Evolutionary conservation across 2,329 filamentous ascomycete genomes (phyloP).

Genomic region (Claviceps sp.): DNA sequence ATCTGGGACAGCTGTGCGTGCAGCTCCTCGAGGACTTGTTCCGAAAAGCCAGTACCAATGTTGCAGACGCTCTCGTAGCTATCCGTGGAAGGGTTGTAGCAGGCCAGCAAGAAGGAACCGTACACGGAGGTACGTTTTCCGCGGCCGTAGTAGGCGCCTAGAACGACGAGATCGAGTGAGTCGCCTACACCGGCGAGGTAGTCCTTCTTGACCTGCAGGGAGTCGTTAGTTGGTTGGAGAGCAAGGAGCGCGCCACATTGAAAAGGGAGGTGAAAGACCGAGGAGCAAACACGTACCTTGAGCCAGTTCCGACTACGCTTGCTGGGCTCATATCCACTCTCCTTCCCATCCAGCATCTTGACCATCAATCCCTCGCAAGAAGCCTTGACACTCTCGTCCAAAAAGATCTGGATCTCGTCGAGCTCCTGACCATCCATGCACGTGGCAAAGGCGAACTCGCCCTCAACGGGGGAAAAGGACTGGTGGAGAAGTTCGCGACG

Average conservation of each 20-base stretch:
- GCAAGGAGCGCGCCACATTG: too few species aligned
- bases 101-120: conserved; percentile 88
- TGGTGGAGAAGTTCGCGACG: conserved; percentile 61
- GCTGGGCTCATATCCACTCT: conserved; percentile 91
- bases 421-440: conserved; percentile 77
- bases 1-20: conserved; percentile 62
- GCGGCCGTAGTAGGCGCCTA: conserved; percentile 87
- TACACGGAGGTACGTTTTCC: conserved; percentile 95
- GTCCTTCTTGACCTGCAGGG: conserved; percentile 77
- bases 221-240: background rate
- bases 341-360: conserved; percentile 91
- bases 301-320: conserved; percentile 97
- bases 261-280: background rate
- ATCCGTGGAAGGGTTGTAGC: conserved; percentile 71
- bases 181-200: conserved; percentile 90
- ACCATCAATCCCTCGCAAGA: conserved; percentile 98
- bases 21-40: conserved; percentile 82
- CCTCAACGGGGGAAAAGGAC: conserved; percentile 67
- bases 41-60: conserved; percentile 93
- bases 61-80: conserved; percentile 95
- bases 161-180: conserved; percentile 87
- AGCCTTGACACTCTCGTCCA: conserved; percentile 90
- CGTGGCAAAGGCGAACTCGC: conserved; percentile 84
- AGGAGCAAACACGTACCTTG: conserved; percentile 44
- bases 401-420: conserved; percentile 81